Base-by-base conservation (phyloP, 805 yeast species). In the Wickerhamiella alocasiicola region DNA sequence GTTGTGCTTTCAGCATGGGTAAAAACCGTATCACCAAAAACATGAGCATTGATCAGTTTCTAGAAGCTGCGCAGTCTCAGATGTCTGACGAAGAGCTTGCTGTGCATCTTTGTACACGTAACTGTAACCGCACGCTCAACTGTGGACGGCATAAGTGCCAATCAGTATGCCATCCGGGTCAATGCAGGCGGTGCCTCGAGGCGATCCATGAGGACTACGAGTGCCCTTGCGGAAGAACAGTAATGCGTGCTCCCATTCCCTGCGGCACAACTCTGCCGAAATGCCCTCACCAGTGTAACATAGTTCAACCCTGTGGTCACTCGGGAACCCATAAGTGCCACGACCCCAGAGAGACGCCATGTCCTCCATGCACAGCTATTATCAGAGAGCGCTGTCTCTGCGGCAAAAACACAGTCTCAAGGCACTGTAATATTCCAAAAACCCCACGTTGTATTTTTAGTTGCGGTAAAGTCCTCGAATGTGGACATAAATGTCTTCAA, bases 371-470 rank as follows among this genome's bases (percentile, higher is more conserved):
- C 39, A 25, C 34, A 4, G 23, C 19, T 3, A 18, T 71, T 3
- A 76, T 76, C 1, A 59, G 64, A 17, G 72, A 69, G 45, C 44
- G 46, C 16, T 81, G 91, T 55, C 65, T 69, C 47, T 81, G 91
- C 64, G 81, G 81, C 2, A 63, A 69, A 46, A 49, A 54, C 11
- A 57, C 59, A 5, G 65, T 81, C 17, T 65, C 72, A 20, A 74
- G 79, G 25, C 68, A 71, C 52, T 74, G 94, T 60, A 73, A 76
- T 33, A 80, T 75, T 45, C 64, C 65, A 2, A 65, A 64, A 25
- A 81, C 76, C 0, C 71, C 81, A 2, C 35, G 36, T 4, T 84
- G 95, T 59, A 74, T 76, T 31, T 62, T 64, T 13, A 61, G 61
- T 5, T 84, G 95, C 62, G 72, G 70, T 1, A 60, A 65, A 38